A percentile compares a stretch with the other conserved stretches of the same genome.
These are phyloP conservation scores for Jatropha multifida DNA, from an alignment of 441 rosid species.

Conservation along the genomic window DNA sequence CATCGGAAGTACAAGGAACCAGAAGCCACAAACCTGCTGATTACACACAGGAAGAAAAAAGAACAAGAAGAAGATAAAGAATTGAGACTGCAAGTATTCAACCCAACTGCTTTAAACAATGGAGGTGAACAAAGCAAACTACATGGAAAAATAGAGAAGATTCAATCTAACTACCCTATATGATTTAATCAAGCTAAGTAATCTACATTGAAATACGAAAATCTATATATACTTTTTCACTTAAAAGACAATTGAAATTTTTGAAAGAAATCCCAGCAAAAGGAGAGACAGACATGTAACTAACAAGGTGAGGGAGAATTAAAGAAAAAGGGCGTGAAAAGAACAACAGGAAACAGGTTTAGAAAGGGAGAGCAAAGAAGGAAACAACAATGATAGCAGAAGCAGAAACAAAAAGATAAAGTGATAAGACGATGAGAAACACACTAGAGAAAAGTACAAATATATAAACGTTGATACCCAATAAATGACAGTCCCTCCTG, in stretches of 20 bases:
- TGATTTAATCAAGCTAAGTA: conserved; percentile 4
- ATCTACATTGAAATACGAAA: conserved; percentile 1
- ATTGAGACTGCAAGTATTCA: not conserved
- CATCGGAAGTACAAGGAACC: conserved; percentile 11
- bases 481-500: not conserved
- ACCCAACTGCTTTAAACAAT: conserved; percentile 4
- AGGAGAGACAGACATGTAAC: not conserved
- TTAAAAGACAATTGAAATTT: conserved; percentile 8
- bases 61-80: not conserved
- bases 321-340: conserved; percentile 14
- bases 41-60: conserved; percentile 2
- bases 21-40: conserved; percentile 9
- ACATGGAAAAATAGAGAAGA: conserved; percentile 5
- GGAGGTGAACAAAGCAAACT: conserved; percentile 8
- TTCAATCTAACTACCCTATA: not conserved
- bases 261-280: not conserved
- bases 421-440: conserved; percentile 33
- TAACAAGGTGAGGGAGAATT: conserved; percentile 2
- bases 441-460: conserved; percentile 28
- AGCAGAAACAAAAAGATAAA: conserved; percentile 34
- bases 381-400: conserved; percentile 21
- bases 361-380: conserved; percentile 17
- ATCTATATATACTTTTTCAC: not conserved
- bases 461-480: conserved; percentile 2
- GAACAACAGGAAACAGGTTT: conserved; percentile 15